Evolutionary conservation across 1,139 yeast genomes (phyloP), one percentile per base, ranked within the genome.

Genomic region (Cylindricascospora bacillispora): DNA sequence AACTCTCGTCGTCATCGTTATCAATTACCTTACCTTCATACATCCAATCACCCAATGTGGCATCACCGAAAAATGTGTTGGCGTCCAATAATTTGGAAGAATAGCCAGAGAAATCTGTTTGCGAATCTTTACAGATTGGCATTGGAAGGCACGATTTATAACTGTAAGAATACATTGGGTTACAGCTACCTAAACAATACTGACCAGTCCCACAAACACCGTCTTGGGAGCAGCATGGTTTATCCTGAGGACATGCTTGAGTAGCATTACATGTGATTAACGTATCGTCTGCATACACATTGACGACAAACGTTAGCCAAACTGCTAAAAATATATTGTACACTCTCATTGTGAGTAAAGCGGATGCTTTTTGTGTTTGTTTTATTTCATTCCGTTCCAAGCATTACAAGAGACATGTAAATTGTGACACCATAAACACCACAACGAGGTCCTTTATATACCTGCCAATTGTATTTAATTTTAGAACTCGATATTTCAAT

Each of bases 191-290:
- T 34, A 82, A 60, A 62, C 94, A 83, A 57, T 66, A 66, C 5
- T 69, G 54, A 11, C 94, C 94, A 10, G 79, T 68, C 44, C 93
- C 93, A 64, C 94, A 82, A 11, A 54, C 60, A 27, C 93, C 93
- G 44, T 67, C 75, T 47, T 73, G 80, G 11, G 82, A 73, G 54
- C 94, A 82, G 54, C 94, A 82, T 34, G 94, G 94, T 12, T 49
- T 37, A 24, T 62, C 65, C 46, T 77, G 72, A 1, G 93, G 94
- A 59, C 94, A 82, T 4, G 46, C 30, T 3, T 38, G 33, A 2
- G 55, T 45, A 3, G 52, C 41, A 28, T 52, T 47, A 45, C 60
- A 49, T 15, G 26, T 31, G 4, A 35, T 35, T 2, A 47, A 39
- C 9, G 39, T 39, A 4, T 10, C 27, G 25, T n/a, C n/a, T n/a